phyloP scores from a whole-genome alignment of 2,329 filamentous ascomycete genomes.

The Fragosphaeria purpurea region DNA sequence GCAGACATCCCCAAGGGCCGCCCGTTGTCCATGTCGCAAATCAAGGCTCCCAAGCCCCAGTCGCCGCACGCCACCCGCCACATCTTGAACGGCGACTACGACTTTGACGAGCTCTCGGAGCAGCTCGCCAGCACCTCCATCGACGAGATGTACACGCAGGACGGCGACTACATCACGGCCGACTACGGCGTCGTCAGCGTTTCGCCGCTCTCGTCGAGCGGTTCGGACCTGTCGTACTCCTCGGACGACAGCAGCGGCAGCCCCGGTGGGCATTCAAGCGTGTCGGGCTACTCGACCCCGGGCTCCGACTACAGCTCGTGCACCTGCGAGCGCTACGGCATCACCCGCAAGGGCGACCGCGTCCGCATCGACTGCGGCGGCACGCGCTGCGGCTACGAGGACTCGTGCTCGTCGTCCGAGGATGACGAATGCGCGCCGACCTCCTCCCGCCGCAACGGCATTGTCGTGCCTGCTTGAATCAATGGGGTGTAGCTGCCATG shows the following conservation, averaged over 20 bases:
- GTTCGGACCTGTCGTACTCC: constrained; percentile 58
- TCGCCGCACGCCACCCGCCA: constrained; percentile 79
- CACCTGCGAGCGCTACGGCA: constrained; percentile 92
- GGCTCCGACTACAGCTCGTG: constrained; percentile 68
- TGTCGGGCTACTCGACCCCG: constrained; percentile 70
- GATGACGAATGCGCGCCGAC: constrained; percentile 42
- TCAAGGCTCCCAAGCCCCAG: constrained; percentile 81
- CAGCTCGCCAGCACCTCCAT: constrained; percentile 58
- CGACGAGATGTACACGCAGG: constrained; percentile 22
- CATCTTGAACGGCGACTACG: constrained; percentile 75
- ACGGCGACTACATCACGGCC: constrained; percentile 32
- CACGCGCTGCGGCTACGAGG: constrained; percentile 71
- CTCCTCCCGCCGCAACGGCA: constrained; percentile 53
- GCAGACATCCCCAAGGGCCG: constrained; percentile 78
- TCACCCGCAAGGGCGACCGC: constrained; percentile 84
- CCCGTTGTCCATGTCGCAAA: constrained; percentile 77
- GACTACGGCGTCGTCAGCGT: constrained; percentile 38
- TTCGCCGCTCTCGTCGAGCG: constrained; percentile 53
- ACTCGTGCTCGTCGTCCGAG: constrained; percentile 57
- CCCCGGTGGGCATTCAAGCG: constrained; percentile 52
- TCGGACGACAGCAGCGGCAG: constrained; percentile 57
- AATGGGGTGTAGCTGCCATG: neutral
- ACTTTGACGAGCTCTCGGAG: constrained; percentile 65
- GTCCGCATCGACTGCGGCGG: constrained; percentile 96
- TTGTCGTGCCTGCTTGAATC: constrained; percentile 39